These are phyloP conservation scores for Terfezia claveryi DNA, from an alignment of 495 filamentous ascomycete genomes.

Conservation along the genomic window DNA sequence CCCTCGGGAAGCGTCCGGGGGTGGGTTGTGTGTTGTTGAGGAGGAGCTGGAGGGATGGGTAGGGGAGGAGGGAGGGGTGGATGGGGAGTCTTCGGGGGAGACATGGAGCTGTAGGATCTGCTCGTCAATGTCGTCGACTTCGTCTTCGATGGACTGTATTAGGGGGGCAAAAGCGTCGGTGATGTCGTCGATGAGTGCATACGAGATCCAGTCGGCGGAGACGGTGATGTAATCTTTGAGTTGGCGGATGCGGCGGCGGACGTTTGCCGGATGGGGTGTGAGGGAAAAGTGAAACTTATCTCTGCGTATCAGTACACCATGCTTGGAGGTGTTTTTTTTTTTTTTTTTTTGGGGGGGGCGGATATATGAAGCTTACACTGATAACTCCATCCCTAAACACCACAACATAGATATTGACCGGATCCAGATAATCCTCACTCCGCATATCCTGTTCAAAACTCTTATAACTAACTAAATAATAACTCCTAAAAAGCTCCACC, in stretches of 20 bases:
- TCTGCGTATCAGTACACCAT: not conserved
- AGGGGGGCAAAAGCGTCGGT: slow-evolving; percentile 86
- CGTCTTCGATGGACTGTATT: slow-evolving; percentile 61
- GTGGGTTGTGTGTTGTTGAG: not conserved
- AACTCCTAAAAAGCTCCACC: slow-evolving; percentile 88
- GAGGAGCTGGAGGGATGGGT: not conserved
- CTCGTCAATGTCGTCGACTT: slow-evolving; percentile 87
- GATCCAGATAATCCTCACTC: slow-evolving; percentile 59
- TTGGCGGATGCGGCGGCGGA: slow-evolving; percentile 75
- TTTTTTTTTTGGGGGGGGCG: not conserved
- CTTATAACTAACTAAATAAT: slow-evolving; percentile 94
- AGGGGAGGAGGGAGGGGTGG: not conserved
- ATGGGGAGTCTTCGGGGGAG: slow-evolving; percentile 7
- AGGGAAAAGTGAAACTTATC: slow-evolving; percentile 35
- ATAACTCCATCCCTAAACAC: slow-evolving; percentile 93
- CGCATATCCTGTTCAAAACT: slow-evolving; percentile 69
- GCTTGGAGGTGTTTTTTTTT: too few species aligned
- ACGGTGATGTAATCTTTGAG: slow-evolving; percentile 83
- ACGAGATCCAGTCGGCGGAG: slow-evolving; percentile 95
- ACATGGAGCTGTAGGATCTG: slow-evolving; percentile 44
- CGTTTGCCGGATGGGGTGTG: slow-evolving; percentile 64
- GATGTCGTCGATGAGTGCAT: slow-evolving; percentile 95
- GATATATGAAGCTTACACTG: not conserved
- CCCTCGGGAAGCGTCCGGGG: slow-evolving; percentile 6
- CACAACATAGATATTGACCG: slow-evolving; percentile 86